Base-by-base conservation (phyloP, 768 basidiomycete species). In the Boletus huronensis region DNA sequence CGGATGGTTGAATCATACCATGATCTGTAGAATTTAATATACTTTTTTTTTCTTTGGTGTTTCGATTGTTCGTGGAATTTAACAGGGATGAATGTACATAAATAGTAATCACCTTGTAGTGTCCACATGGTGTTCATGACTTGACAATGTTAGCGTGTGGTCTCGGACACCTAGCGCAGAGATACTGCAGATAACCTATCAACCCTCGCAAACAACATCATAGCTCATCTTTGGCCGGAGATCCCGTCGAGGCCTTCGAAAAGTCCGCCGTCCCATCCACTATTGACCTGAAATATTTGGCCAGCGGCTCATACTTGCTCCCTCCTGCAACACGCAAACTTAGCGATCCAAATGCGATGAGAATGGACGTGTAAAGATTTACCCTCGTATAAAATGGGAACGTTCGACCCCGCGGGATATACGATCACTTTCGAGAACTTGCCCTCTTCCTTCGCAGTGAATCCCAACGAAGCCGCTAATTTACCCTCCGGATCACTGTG, bases 221-320 rank as follows among this genome's bases (percentile, higher is more conserved):
- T 55, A 70, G 58, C 50, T 70, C 69, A 53, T 70, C 69, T 50
- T 50, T 70, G 29, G 47, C 53, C 16, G 36, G 76, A 70, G 61
- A 72, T 59, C 64, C 77, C 72, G 57, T 76, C 76, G 55, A 72
- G 55, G 19, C 66, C 65, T 16, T 71, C 42, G 54, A 70, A 50
- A 88, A 75, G 60, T 87, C 81, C 3, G 75, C 82, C 4, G 84
- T 81, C 49, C 88, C 88, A 54, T 88, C 84, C 17, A 88, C 63
- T 34, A 90, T 75, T 0, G 84, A 82, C 59, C 82, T 84, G 67
- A 88, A 85, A 74, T 87, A 90, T 62, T 84, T 82, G 56, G 79
- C 79, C 38, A 96, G 74, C 3, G 87, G 78, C 49, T 92, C 88
- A 58, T 83, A 79, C 72, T 95, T 95, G 63, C 77, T 79, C 34